Conservation (phyloP, 257 asterid genomes). For the Jaltomata sinuosa region DNA sequence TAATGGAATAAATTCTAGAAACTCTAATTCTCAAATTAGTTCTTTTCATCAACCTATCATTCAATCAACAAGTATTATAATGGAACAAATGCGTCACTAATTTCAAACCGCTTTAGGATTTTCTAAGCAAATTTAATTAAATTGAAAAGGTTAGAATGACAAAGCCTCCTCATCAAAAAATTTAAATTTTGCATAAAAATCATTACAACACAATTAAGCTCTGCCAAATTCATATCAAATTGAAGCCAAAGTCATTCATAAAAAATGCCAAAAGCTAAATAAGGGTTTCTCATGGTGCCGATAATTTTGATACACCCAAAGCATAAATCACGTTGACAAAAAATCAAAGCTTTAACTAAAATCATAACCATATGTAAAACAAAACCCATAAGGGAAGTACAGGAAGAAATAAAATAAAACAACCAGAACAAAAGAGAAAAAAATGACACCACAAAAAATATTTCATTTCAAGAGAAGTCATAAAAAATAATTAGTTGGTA, state of each 20-base stretch:
- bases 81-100: not conserved
- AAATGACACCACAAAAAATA: too few relatives aligned
- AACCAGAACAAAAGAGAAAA: too few relatives aligned
- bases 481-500: too few relatives aligned
- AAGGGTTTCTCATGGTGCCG: conserved; percentile 36
- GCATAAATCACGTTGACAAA: not conserved
- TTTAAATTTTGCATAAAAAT: conserved; percentile 5
- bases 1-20: conserved; percentile 7
- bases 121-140: conserved; percentile 1
- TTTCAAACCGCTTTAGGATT: conserved; percentile 44
- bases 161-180: not conserved
- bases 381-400: not conserved
- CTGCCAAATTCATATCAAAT: not conserved
- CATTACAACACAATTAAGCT: conserved; percentile 1
- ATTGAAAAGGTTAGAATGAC: not conserved
- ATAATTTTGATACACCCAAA: not conserved
- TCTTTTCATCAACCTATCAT: not conserved
- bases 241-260: not conserved
- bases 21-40: conserved; percentile 34
- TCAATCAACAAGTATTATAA: conserved; percentile 7
- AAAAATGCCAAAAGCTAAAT: conserved; percentile 8
- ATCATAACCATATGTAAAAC: not conserved
- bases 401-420: too few relatives aligned
- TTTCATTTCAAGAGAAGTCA: too few relatives aligned
- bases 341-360: not conserved